Evolutionary conservation across 148 eudicot genomes (phyloP).

Genomic region (Beta vulgaris): DNA sequence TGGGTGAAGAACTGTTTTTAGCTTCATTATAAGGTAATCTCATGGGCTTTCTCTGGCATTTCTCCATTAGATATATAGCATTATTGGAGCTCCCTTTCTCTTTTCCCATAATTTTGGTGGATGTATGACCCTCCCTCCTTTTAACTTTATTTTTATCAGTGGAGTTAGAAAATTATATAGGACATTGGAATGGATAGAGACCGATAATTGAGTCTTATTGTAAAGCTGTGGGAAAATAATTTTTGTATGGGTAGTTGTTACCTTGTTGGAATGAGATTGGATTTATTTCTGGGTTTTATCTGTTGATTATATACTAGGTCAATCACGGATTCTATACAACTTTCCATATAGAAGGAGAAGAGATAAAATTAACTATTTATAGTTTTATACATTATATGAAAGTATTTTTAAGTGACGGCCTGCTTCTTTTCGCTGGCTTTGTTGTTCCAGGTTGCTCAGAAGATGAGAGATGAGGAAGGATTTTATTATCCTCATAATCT

Average conservation of each 20-base stretch:
- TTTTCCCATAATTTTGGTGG: not conserved
- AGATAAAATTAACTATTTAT: not conserved
- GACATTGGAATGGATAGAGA: not conserved
- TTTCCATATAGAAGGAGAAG: not conserved
- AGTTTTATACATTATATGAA: no score
- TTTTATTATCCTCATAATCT: constrained; percentile 90
- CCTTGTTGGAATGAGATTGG: not conserved
- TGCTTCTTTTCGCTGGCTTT: constrained; percentile 9
- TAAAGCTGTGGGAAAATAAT: not conserved
- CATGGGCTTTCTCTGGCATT: no score
- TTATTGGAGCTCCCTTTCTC: not conserved
- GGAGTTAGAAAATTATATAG: not conserved
- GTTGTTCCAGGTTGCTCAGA: constrained; percentile 70
- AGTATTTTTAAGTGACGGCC: not conserved
- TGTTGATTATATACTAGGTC: not conserved
- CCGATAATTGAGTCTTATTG: not conserved
- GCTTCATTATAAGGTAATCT: no score
- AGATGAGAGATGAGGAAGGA: constrained; percentile 86
- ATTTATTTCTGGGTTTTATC: not conserved
- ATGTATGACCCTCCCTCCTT: not conserved
- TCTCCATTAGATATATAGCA: not conserved
- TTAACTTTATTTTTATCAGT: not conserved
- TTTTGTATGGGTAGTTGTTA: not conserved
- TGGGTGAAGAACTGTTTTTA: not conserved
- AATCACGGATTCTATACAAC: not conserved